Percentiles rank a stretch among this genome's conserved stretches.
phyloP scores from a whole-genome alignment of 202 grass and related monocot species.

The Brachypodium distachyon region DNA sequence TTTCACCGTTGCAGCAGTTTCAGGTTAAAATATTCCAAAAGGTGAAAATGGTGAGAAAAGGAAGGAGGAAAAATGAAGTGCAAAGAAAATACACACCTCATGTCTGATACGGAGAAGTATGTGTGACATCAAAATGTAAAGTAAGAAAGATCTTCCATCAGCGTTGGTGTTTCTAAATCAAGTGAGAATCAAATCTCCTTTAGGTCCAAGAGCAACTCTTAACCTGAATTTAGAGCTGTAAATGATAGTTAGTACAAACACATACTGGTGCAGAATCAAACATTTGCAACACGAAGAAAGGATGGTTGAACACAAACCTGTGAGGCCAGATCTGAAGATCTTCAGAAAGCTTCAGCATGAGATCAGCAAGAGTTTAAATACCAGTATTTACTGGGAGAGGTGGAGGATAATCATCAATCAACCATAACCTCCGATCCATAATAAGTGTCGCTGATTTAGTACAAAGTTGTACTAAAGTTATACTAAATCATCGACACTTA shows the following conservation, averaged over 20 bases:
- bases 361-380: slow-evolving; percentile 33
- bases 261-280: slow-evolving; percentile 1
- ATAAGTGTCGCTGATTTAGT: too few relatives aligned
- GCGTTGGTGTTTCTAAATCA: slow-evolving; percentile 44
- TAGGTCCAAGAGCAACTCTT: slow-evolving; percentile 43
- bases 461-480: too few relatives aligned
- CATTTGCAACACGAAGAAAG: not conserved
- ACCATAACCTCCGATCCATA: too few relatives aligned
- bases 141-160: slow-evolving; percentile 46
- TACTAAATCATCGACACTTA: too few relatives aligned
- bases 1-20: not conserved
- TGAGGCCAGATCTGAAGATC: slow-evolving; percentile 47
- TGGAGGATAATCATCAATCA: slow-evolving; percentile 40
- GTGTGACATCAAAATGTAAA: slow-evolving; percentile 53
- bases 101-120: slow-evolving; percentile 47
- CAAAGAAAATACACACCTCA: slow-evolving; percentile 24
- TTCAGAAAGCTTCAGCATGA: slow-evolving; percentile 43
- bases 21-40: not conserved
- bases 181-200: slow-evolving; percentile 45
- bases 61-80: not conserved
- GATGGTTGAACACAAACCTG: slow-evolving; percentile 15
- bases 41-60: not conserved
- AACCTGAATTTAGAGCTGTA: slow-evolving; percentile 49
- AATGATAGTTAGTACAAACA: not conserved
- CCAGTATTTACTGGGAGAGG: slow-evolving; percentile 32